phyloP scores from a whole-genome alignment of 768 basidiomycete species.

The Nidularia sp. region DNA sequence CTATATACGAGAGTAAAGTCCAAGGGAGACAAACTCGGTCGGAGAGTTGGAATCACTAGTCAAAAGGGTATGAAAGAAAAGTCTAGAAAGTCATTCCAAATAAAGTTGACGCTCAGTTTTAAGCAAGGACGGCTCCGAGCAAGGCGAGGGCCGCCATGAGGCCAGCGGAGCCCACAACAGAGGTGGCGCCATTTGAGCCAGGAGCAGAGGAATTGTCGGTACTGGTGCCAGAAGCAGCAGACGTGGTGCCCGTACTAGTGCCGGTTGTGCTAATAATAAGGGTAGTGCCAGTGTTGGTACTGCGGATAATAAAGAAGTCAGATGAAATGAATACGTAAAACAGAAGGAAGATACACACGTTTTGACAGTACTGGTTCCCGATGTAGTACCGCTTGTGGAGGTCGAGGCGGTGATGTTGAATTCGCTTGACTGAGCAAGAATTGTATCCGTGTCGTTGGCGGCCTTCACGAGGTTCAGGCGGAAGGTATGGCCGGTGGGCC shows the following conservation, averaged over 20 bases:
- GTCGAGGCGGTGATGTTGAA: slow-evolving; percentile 41
- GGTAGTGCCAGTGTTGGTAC: background rate
- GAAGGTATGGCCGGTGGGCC: slow-evolving; percentile 59
- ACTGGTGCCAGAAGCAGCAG: background rate
- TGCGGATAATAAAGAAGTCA: background rate
- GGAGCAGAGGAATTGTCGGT: background rate
- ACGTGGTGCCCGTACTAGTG: slow-evolving; percentile 1
- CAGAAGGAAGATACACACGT: background rate
- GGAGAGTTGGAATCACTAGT: too few relatives aligned
- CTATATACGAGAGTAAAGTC: too few relatives aligned
- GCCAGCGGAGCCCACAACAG: slow-evolving; percentile 14
- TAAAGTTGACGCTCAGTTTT: too few relatives aligned
- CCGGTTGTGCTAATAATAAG: background rate
- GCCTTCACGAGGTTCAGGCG: slow-evolving; percentile 69
- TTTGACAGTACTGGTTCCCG: slow-evolving; percentile 9
- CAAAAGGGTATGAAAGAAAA: too few relatives aligned
- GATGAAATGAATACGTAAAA: background rate
- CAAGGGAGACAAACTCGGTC: too few relatives aligned
- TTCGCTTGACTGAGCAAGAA: slow-evolving; percentile 68
- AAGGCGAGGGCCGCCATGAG: slow-evolving; percentile 21
- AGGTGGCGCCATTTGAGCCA: background rate
- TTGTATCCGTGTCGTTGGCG: slow-evolving; percentile 36
- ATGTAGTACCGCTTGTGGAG: slow-evolving; percentile 16
- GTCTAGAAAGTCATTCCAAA: too few relatives aligned
- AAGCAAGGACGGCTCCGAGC: slow-evolving; percentile 16